These are phyloP conservation scores for Colletotrichum cereale DNA, from an alignment of 2,329 filamentous ascomycete species.

Conservation along the genomic window DNA sequence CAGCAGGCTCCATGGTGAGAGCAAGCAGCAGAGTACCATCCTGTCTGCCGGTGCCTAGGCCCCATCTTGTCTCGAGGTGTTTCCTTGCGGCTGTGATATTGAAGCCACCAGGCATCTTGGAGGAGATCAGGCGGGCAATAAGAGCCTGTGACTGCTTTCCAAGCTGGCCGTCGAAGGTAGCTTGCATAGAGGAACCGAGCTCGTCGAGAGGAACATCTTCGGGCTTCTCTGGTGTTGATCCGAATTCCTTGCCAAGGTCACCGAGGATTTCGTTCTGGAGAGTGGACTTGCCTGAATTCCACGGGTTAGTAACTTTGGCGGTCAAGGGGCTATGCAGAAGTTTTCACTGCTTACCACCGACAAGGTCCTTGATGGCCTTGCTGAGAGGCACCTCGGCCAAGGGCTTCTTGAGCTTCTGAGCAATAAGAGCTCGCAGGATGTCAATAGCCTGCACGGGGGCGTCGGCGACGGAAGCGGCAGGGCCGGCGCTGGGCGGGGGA, in stretches of 20 bases:
- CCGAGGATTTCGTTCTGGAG: slow-evolving; percentile 98
- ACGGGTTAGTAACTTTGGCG: slow-evolving; percentile 7
- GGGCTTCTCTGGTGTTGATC: slow-evolving; percentile 96
- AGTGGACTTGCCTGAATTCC: slow-evolving; percentile 86
- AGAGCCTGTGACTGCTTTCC: slow-evolving; percentile 96
- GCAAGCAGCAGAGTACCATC: slow-evolving; percentile 90
- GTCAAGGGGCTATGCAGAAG: background rate
- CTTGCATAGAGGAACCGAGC: slow-evolving; percentile 93
- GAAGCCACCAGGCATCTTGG: slow-evolving; percentile 99
- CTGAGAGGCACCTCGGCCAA: slow-evolving; percentile 88
- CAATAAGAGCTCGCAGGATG: slow-evolving; percentile 88
- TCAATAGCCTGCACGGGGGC: slow-evolving; percentile 89
- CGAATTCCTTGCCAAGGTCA: slow-evolving; percentile 98
- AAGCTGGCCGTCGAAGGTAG: slow-evolving; percentile 98
- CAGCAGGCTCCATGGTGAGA: slow-evolving; percentile 90
- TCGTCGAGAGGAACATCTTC: slow-evolving; percentile 98
- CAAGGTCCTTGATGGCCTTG: slow-evolving; percentile 98
- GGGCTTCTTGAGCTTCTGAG: slow-evolving; percentile 97
- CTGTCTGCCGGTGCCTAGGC: slow-evolving; percentile 86
- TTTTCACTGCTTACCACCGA: slow-evolving; percentile 79
- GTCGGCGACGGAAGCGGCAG: slow-evolving; percentile 88
- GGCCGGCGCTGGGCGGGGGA: slow-evolving; percentile 80
- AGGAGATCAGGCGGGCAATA: slow-evolving; percentile 94
- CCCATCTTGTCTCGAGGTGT: slow-evolving; percentile 95
- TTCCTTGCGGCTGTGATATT: slow-evolving; percentile 97